These are phyloP conservation scores for Dactylonectria macrodidyma DNA, from an alignment of 2,329 filamentous ascomycete genomes.

Conservation along the genomic window DNA sequence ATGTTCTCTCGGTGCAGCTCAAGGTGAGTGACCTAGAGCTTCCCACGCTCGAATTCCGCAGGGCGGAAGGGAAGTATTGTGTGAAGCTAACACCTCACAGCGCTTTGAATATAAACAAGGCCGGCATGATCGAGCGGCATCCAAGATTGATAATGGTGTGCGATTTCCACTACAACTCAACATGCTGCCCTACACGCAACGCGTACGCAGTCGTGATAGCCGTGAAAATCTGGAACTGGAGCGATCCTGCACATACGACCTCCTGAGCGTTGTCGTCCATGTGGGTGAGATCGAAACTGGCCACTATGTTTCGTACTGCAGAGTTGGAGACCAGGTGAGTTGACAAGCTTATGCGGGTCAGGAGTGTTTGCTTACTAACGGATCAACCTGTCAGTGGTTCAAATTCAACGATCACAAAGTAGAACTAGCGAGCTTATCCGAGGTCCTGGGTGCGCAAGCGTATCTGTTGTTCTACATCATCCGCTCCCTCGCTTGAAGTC, in stretches of 20 bases:
- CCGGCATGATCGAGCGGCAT: constrained; percentile 76
- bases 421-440: constrained; percentile 84
- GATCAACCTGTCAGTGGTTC: constrained; percentile 78
- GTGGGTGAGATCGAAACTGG: constrained; percentile 94
- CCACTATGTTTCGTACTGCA: constrained; percentile 91
- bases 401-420: constrained; percentile 97
- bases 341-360: not conserved
- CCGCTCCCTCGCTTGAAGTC: constrained; percentile 66
- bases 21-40: constrained; percentile 72
- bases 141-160: constrained; percentile 90
- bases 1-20: constrained; percentile 91
- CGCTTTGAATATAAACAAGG: constrained; percentile 82
- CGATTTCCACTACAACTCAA: constrained; percentile 90
- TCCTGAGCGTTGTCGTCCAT: constrained; percentile 92
- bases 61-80: not conserved
- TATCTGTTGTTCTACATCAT: constrained; percentile 93
- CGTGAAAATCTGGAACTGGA: constrained; percentile 71
- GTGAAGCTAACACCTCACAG: constrained; percentile 51
- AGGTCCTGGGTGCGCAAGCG: constrained; percentile 88
- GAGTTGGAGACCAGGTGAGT: constrained; percentile 78
- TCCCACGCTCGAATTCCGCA: too few relatives aligned
- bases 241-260: constrained; percentile 84
- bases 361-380: constrained; percentile 22
- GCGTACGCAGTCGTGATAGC: constrained; percentile 66
- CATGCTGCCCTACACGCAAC: constrained; percentile 90